Conservation (phyloP, 192 early-diverging fungal genomes). For the Umbelopsis vinacea region DNA sequence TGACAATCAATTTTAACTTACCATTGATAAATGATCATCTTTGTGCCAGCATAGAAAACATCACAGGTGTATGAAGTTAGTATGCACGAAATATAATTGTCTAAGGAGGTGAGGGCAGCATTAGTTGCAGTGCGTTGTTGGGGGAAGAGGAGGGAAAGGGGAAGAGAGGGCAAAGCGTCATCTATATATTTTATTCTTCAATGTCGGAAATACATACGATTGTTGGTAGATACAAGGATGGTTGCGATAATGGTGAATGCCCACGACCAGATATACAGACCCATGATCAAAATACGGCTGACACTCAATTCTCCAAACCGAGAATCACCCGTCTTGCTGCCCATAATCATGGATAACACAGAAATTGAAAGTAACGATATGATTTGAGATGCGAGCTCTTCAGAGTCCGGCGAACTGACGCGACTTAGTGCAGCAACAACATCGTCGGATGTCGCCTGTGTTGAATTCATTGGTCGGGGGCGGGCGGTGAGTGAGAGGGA, state of each 20-base stretch:
- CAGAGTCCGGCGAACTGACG: slow-evolving; percentile 26
- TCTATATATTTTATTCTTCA: too few species aligned
- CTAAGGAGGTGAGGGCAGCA: slow-evolving; percentile 10
- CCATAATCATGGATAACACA: slow-evolving; percentile 30
- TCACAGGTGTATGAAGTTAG: slow-evolving; percentile 49
- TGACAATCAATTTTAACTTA: background rate
- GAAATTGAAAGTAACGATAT: slow-evolving; percentile 27
- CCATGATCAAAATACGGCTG: slow-evolving; percentile 41
- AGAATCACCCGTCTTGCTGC: slow-evolving; percentile 35
- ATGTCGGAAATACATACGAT: slow-evolving; percentile 26
- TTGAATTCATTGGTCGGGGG: background rate
- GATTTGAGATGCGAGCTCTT: slow-evolving; percentile 33
- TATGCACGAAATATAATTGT: slow-evolving; percentile 41
- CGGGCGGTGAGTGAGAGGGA: background rate
- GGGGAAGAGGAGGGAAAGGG: background rate
- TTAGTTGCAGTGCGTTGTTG: background rate
- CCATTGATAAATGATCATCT: slow-evolving; percentile 50
- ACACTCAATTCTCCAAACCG: slow-evolving; percentile 39
- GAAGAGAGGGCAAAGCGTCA: background rate
- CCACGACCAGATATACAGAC: slow-evolving; percentile 52
- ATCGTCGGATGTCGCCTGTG: background rate
- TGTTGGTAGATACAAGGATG: slow-evolving; percentile 49
- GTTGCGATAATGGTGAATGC: slow-evolving; percentile 44
- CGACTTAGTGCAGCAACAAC: background rate
- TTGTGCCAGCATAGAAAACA: slow-evolving; percentile 49